Base-by-base conservation (phyloP, 2,329 filamentous ascomycete species). In the Scortechinia acanthostroma region DNA sequence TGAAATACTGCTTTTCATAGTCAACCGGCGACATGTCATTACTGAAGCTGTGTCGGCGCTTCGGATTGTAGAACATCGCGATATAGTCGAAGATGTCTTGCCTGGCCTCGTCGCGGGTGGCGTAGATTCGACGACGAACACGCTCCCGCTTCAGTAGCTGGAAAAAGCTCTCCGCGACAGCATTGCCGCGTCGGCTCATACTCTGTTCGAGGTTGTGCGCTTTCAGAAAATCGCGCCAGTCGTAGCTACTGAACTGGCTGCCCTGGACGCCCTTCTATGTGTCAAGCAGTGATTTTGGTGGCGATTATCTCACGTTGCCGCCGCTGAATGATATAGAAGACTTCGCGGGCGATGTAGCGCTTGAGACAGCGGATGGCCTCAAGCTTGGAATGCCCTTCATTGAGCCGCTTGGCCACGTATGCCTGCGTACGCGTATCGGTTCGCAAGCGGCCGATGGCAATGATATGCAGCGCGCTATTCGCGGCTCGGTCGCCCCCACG, bases 21-120 rank as follows among this genome's bases (percentile, higher is more conserved):
- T 30, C 25, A n/a, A 30, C 25, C 10, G 25, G 25, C 25, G 25
- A 30, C 25, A 30, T 10, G 10, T 10, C n/a, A 10, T n/a, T n/a
- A n/a, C n/a, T 30, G 10, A 10, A 10, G 25, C 10, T n/a, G 25
- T 30, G 25, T 30, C n/a, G 10, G 25, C 25, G 25, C n/a, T 30
- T 30, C 25, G 25, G n/a, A n/a, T 30, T 30, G 25, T 30, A 30
- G 25, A 30, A 30, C 25, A 30, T 30, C n/a, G n/a, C 25, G 25
- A 30, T 30, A n/a, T 30, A 30, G 25, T 30, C 25, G 25, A 30
- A 30, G 10, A 30, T n/a, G 25, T 30, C 25, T 30, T 30, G 25
- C 10, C 25, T 10, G n/a, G 25, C 25, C 10, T 30, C 25, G 10
- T 30, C 25, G 25, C 25, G 25, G 10, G 25, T 10, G n/a, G 10